A percentile compares a stretch with the other conserved stretches of the same genome.
Evolutionary conservation across 257 asterid species (phyloP).

Genomic region (Cordia subcordata): DNA sequence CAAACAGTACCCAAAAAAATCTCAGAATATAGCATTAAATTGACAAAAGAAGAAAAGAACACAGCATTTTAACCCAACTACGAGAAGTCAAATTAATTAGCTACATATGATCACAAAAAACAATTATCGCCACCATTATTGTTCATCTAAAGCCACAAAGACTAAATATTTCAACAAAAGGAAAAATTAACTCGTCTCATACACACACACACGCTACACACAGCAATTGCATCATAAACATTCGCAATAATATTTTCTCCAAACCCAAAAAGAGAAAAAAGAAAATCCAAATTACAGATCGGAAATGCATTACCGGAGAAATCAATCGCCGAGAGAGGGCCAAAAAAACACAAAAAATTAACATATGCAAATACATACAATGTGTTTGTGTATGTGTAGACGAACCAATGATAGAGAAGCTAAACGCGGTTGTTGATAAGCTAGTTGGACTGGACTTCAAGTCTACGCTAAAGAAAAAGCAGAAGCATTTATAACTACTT

Average conservation of each 20-base stretch:
- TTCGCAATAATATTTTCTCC: neutral
- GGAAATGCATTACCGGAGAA: neutral
- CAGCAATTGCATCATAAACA: neutral
- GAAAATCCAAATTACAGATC: no score
- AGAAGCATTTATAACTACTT: neutral
- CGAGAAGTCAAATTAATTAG: neutral
- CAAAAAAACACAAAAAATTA: no score
- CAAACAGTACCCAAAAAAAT: neutral
- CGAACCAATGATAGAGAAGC: neutral
- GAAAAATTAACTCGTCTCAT: neutral
- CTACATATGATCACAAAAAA: neutral
- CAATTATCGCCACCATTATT: neutral
- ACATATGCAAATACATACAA: no score
- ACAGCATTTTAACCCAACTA: neutral
- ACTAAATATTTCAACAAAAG: neutral
- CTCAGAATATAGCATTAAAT: no score
- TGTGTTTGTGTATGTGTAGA: neutral
- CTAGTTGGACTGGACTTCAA: neutral
- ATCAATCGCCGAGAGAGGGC: neutral
- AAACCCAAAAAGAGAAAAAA: no score
- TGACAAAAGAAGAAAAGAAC: no score
- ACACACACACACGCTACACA: neutral
- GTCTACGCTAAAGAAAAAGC: neutral
- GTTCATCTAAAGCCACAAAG: neutral
- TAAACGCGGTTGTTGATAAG: no score